Conservation (phyloP, 495 filamentous ascomycete species). For the Podospora pseudocomata region DNA sequence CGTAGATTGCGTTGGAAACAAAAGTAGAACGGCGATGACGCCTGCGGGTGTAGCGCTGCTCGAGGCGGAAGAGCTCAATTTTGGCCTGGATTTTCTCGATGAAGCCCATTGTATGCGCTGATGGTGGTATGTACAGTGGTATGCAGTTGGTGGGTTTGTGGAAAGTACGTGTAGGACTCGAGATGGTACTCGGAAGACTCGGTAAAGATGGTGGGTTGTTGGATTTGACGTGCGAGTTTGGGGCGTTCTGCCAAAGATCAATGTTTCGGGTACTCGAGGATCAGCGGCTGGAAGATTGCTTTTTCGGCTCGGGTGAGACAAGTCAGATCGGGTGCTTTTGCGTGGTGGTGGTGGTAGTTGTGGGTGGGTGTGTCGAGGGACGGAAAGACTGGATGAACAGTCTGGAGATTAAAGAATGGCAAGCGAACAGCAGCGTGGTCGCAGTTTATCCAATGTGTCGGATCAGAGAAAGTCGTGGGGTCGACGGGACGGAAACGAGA, state of each 20-base stretch:
- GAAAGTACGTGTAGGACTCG: background rate
- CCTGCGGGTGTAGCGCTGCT: slow-evolving; percentile 85
- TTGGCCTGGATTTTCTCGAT: slow-evolving; percentile 55
- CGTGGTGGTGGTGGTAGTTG: background rate
- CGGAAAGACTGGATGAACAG: slow-evolving; percentile 1
- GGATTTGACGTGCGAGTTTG: background rate
- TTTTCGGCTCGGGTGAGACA: slow-evolving; percentile 1
- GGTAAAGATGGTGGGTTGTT: background rate
- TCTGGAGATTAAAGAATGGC: background rate
- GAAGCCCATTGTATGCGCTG: slow-evolving; percentile 34
- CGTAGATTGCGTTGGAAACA: slow-evolving; percentile 78
- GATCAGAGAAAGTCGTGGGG: slow-evolving; percentile 10
- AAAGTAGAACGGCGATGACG: slow-evolving; percentile 79
- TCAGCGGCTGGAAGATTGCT: background rate
- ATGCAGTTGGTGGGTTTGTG: background rate
- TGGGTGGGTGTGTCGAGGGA: background rate
- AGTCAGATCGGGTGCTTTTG: background rate
- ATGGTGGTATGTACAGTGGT: background rate
- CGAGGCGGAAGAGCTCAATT: slow-evolving; percentile 86
- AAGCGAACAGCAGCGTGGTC: background rate
- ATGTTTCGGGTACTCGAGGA: background rate
- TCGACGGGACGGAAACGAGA: background rate
- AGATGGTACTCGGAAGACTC: background rate
- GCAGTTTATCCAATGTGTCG: slow-evolving; percentile 1
- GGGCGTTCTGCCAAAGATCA: background rate